Conservation (phyloP, 106 monocot genomes). For the Dendrobium officinale region DNA sequence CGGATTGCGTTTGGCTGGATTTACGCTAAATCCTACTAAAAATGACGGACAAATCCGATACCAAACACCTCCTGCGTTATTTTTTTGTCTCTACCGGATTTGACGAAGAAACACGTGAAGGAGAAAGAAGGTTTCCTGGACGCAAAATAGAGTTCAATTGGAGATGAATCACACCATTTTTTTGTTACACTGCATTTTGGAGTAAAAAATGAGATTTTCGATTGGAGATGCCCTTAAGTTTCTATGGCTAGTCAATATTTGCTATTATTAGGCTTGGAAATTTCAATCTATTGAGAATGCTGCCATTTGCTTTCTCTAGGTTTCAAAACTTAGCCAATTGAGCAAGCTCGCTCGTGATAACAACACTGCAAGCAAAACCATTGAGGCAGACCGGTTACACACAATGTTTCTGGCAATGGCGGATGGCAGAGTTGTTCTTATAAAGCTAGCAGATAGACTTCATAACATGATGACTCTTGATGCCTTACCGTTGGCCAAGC, state of each 20-base stretch:
- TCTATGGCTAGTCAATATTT: not conserved
- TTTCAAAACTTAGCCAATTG: conserved; percentile 86
- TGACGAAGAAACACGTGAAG: too few species aligned
- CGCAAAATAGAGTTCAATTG: too few species aligned
- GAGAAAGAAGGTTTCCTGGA: too few species aligned
- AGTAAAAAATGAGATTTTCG: not conserved
- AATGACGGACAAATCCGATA: too few species aligned
- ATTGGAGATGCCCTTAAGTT: not conserved
- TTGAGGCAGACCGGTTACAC: conserved; percentile 82
- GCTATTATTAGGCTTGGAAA: not conserved
- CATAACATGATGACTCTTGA: conserved; percentile 98
- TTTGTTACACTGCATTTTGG: too few species aligned
- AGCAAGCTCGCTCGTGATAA: conserved; percentile 98
- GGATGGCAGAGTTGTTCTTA: conserved; percentile 92
- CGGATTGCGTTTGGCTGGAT: too few species aligned
- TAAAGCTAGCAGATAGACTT: conserved; percentile 93
- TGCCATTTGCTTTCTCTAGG: conserved; percentile 35
- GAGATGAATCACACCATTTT: too few species aligned
- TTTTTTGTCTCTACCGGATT: too few species aligned
- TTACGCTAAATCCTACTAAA: too few species aligned
- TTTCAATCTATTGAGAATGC: not conserved
- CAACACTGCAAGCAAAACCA: conserved; percentile 70
- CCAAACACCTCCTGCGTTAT: too few species aligned
- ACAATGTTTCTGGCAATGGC: conserved; percentile 98
- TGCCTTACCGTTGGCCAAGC: conserved; percentile 63